These are phyloP conservation scores for Bertia moriformis DNA, from an alignment of 2,329 filamentous ascomycete genomes.

Conservation along the genomic window DNA sequence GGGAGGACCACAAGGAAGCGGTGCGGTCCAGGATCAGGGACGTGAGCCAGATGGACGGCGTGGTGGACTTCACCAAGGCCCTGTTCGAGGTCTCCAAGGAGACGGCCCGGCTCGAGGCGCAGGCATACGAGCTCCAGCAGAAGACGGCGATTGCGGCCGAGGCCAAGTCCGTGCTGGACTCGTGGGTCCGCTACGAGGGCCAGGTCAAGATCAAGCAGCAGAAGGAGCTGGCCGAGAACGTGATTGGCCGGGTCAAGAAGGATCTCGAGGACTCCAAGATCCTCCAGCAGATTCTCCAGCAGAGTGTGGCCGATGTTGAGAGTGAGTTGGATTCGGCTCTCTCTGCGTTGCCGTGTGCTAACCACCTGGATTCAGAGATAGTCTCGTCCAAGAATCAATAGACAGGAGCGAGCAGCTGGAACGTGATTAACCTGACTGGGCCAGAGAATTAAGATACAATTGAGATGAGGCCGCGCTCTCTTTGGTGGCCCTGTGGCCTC, in stretches of 20 bases:
- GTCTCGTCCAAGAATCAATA: constrained; percentile 51
- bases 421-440: constrained; percentile 13
- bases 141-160: background rate
- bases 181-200: background rate
- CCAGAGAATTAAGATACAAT: too few relatives aligned
- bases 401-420: constrained; percentile 24
- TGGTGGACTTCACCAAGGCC: constrained; percentile 92
- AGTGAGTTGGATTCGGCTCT: background rate
- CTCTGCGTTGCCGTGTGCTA: background rate
- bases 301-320: background rate
- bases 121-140: background rate
- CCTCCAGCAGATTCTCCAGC: background rate
- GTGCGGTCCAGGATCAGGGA: constrained; percentile 88
- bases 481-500: too few relatives aligned
- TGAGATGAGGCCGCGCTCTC: too few relatives aligned
- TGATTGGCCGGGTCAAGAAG: background rate
- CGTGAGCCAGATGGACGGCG: constrained; percentile 84
- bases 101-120: background rate
- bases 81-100: constrained; percentile 88
- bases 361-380: constrained; percentile 31
- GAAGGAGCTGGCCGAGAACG: background rate
- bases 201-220: background rate
- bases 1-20: constrained; percentile 85
- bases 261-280: background rate
- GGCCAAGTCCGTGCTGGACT: background rate